A percentile compares a stretch with the other conserved stretches of the same genome.
These are phyloP conservation scores for Ascosphaera apis DNA, from an alignment of 2,329 filamentous ascomycete species.

Conservation along the genomic window DNA sequence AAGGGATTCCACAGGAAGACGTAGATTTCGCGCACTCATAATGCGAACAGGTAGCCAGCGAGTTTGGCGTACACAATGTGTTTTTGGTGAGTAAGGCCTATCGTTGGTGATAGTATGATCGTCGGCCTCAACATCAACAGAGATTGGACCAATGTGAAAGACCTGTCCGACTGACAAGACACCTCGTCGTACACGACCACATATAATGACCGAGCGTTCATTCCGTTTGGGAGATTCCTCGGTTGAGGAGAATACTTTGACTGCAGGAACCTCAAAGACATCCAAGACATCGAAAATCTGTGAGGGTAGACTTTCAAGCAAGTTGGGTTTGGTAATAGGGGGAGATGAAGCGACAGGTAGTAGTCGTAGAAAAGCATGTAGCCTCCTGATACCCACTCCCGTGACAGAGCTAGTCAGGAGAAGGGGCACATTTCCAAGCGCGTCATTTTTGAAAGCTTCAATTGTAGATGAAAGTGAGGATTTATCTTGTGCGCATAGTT, in stretches of 20 bases:
- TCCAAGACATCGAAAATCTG: conserved; percentile 79
- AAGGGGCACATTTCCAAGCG: conserved; percentile 47
- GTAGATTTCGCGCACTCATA: conserved; percentile 68
- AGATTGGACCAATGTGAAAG: conserved; percentile 57
- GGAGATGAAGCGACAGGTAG: conserved; percentile 44
- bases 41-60: conserved; percentile 67
- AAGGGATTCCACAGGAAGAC: conserved; percentile 56
- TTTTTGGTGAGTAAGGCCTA: conserved; percentile 3
- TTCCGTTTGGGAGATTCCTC: conserved; percentile 18
- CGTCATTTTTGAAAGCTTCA: conserved; percentile 14
- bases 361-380: conserved; percentile 59
- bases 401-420: conserved; percentile 70
- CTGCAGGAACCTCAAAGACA: conserved; percentile 51
- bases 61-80: conserved; percentile 17
- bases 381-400: conserved; percentile 54
- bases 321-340: conserved; percentile 7
- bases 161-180: conserved; percentile 54
- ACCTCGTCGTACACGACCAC: conserved; percentile 64
- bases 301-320: conserved; percentile 27
- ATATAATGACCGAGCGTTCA: conserved; percentile 48
- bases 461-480: conserved; percentile 34
- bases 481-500: conserved; percentile 32
- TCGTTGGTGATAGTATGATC: conserved; percentile 26
- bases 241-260: conserved; percentile 27
- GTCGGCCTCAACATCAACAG: conserved; percentile 21